Conservation (phyloP, 352 stramenopile genomes). For the Phytophthora cryptogea region DNA sequence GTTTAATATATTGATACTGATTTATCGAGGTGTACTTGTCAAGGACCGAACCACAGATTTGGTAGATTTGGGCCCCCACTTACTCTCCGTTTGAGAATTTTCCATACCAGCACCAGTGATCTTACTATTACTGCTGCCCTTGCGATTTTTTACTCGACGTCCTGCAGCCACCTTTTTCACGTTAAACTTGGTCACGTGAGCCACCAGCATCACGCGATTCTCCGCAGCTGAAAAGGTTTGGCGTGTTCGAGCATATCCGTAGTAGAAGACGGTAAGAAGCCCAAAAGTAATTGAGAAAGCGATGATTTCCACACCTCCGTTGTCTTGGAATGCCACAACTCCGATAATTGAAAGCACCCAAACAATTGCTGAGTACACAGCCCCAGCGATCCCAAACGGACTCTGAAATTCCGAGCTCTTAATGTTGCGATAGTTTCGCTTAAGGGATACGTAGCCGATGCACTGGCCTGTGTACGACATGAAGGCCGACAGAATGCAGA, state of each 20-base stretch:
- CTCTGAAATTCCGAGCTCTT: constrained; percentile 36
- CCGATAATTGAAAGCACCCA: constrained; percentile 30
- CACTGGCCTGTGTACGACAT: constrained; percentile 39
- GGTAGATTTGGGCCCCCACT: constrained; percentile 7
- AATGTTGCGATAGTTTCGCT: constrained; percentile 38
- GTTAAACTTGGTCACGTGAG: constrained; percentile 43
- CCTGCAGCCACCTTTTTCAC: constrained; percentile 17
- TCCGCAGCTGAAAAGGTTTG: constrained; percentile 43
- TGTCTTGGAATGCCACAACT: constrained; percentile 31
- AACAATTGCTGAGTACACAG: constrained; percentile 25
- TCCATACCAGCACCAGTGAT: constrained; percentile 17
- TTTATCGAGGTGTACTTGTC: constrained; percentile 1
- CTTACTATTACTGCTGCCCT: constrained; percentile 13
- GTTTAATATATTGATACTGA: constrained; percentile 1
- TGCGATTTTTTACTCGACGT: constrained; percentile 3
- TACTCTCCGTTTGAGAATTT: constrained; percentile 19
- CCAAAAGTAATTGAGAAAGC: constrained; percentile 16
- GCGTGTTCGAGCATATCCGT: constrained; percentile 25
- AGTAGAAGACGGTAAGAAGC: constrained; percentile 30
- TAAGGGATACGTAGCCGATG: constrained; percentile 39
- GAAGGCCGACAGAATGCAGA: constrained; percentile 35
- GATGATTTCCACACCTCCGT: constrained; percentile 23
- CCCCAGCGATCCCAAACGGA: constrained; percentile 33
- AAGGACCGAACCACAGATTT: constrained; percentile 13
- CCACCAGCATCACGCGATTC: constrained; percentile 37